These are phyloP conservation scores for Sporobolomyces phaffii DNA, from an alignment of 768 basidiomycete genomes.

Conservation along the genomic window DNA sequence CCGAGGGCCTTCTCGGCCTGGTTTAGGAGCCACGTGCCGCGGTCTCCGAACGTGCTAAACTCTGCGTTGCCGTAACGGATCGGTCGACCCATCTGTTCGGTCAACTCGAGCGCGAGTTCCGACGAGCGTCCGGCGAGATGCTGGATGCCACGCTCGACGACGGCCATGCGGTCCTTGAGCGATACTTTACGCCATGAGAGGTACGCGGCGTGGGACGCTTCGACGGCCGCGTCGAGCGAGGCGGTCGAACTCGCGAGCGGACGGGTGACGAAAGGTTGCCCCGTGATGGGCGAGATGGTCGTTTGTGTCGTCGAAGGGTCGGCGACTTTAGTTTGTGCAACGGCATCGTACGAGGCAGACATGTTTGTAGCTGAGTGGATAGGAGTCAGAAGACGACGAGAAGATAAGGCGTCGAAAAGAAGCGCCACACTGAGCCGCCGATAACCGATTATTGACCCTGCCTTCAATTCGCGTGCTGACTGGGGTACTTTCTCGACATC, in stretches of 20 bases:
- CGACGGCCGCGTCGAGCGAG: conserved; percentile 4
- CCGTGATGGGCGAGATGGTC: conserved; percentile 33
- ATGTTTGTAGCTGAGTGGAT: background rate
- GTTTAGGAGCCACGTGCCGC: conserved; percentile 74
- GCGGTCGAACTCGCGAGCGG: background rate
- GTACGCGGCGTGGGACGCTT: conserved; percentile 14
- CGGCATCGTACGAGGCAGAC: conserved; percentile 13
- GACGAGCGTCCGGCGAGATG: conserved; percentile 56
- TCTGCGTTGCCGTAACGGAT: conserved; percentile 72
- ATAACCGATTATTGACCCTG: too few species aligned
- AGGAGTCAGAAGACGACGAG: background rate
- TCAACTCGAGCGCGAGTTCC: conserved; percentile 67
- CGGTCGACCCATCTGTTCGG: conserved; percentile 87
- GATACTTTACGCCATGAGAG: conserved; percentile 49
- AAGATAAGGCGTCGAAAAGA: background rate
- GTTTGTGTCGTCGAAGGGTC: conserved; percentile 9
- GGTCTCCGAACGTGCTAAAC: conserved; percentile 69
- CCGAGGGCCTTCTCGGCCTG: conserved; percentile 70
- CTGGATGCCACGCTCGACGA: conserved; percentile 64
- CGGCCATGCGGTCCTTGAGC: conserved; percentile 60
- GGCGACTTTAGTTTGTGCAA: background rate
- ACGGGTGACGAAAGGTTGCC: conserved; percentile 10
- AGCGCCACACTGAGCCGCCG: background rate
- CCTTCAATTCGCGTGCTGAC: too few species aligned
- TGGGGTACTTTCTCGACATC: too few species aligned